Percentiles rank a stretch among this genome's conserved stretches.
phyloP scores from a whole-genome alignment of 768 basidiomycete species.

The Rhizopogon rudus region DNA sequence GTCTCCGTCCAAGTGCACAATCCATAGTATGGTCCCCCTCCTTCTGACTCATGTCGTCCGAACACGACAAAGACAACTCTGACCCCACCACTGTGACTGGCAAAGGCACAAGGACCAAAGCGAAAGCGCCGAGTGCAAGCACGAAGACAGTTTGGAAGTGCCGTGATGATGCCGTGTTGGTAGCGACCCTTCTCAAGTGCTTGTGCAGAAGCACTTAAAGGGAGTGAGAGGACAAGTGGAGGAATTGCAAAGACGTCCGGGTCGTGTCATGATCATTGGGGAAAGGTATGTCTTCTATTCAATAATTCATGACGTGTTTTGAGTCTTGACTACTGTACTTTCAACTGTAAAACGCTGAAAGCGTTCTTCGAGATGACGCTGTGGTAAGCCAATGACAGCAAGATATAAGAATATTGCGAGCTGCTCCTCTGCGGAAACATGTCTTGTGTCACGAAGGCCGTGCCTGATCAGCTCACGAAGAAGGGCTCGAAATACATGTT shows the following conservation, averaged over 20 bases:
- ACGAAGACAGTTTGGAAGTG: no score
- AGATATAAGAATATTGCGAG: slow-evolving; percentile 1
- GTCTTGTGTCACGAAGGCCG: neutral
- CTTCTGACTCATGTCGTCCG: neutral
- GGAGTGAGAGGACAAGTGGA: no score
- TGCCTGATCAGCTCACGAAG: neutral
- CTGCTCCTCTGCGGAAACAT: slow-evolving; percentile 1
- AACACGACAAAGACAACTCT: neutral
- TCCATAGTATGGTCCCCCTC: neutral
- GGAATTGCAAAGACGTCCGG: no score
- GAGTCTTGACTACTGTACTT: no score
- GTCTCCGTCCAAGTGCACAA: neutral
- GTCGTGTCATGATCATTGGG: no score
- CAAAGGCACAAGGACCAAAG: neutral
- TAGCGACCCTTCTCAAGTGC: neutral
- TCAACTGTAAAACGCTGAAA: neutral
- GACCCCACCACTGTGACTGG: neutral
- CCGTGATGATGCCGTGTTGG: no score
- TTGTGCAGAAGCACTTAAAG: no score
- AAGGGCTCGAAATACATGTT: slow-evolving; percentile 13
- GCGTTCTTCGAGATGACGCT: neutral
- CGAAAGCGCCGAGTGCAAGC: neutral
- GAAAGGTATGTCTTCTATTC: no score
- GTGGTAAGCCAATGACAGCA: neutral
- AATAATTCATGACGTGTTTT: no score